A percentile compares a stretch with the other conserved stretches of the same genome.
Conservation (phyloP, 306 rosid genomes). For the Citrullus mucosospermus region DNA sequence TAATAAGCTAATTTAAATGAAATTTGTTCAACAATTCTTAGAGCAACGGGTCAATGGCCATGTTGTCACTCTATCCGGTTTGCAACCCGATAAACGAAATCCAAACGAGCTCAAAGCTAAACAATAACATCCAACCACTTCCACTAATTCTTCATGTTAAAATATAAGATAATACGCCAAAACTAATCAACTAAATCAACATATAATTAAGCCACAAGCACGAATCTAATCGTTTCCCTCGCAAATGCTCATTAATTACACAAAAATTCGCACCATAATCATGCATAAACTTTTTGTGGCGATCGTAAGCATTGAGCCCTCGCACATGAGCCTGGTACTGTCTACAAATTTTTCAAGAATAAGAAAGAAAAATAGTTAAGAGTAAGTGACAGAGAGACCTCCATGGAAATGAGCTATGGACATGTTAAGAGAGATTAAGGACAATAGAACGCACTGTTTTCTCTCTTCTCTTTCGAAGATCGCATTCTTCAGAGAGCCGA, state of each 20-base stretch:
- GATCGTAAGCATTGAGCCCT: conserved; percentile 48
- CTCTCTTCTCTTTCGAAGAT: conserved; percentile 43
- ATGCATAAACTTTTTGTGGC: conserved; percentile 38
- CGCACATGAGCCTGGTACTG: conserved; percentile 51
- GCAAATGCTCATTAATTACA: neutral
- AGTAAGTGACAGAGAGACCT: neutral
- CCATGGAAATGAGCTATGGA: neutral
- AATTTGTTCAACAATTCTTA: neutral
- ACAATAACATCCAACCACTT: neutral
- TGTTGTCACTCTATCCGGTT: neutral
- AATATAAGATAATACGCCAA: neutral
- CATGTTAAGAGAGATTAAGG: neutral
- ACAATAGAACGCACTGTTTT: conserved; percentile 23
- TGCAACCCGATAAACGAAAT: neutral
- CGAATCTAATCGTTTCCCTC: neutral
- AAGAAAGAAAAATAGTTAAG: neutral
- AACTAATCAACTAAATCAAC: neutral
- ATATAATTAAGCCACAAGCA: neutral
- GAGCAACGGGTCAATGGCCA: neutral
- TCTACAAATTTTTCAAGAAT: conserved; percentile 9
- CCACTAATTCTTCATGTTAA: neutral
- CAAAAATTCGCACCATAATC: conserved; percentile 47
- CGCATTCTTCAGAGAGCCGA: conserved; percentile 27
- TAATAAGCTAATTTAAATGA: neutral
- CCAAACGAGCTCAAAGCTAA: neutral